Evolutionary conservation across 2,329 filamentous ascomycete species (phyloP), one percentile per base, ranked within the genome.

Genomic region (Falciphora oryzae): DNA sequence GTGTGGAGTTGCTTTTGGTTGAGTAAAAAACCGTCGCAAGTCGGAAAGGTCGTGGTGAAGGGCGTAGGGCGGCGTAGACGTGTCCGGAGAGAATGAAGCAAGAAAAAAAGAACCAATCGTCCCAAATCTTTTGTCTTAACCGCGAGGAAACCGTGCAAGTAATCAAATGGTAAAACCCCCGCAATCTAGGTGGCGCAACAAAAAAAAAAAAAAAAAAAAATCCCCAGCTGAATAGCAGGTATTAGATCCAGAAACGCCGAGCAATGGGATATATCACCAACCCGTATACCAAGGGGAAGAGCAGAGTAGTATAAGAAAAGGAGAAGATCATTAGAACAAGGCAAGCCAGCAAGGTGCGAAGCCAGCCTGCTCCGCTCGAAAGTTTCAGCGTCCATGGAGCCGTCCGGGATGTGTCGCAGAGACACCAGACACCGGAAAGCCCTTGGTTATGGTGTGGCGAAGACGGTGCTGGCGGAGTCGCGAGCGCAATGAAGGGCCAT

Each of bases 241-340:
- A 59, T 35, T 56, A 31, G 28, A 57, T 63, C 68, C 69, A 66
- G 65, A 59, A 73, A 73, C 71, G 72, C 72, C 72, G 65, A 61
- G 68, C 66, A 64, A 72, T 72, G 69, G 63, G 29, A 62, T 62
- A 66, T 63, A 64, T 68, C 65, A 65, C 66, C 65, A 64, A 70
- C 65, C 69, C 69, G 65, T 73, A 72, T 72, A 71, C 71, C 70
- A 66, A 67, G 44, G 44, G 44, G 13, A 53, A 53, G n/a, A 25
- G 22, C 31, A 56, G 38, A 57, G 31, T n/a, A 66, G 60, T 53
- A 63, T 65, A 64, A 66, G 56, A 35, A 67, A 68, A 67, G 57
- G 29, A 56, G 22, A 50, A 35, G 31, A 50, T 69, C 67, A 71
- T 71, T 69, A 71, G 67, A 44, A 25, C 18, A 53, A 53, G 44